Conservation (phyloP, 2,329 filamentous ascomycete species). For the Endoconidiophora laricicola region DNA sequence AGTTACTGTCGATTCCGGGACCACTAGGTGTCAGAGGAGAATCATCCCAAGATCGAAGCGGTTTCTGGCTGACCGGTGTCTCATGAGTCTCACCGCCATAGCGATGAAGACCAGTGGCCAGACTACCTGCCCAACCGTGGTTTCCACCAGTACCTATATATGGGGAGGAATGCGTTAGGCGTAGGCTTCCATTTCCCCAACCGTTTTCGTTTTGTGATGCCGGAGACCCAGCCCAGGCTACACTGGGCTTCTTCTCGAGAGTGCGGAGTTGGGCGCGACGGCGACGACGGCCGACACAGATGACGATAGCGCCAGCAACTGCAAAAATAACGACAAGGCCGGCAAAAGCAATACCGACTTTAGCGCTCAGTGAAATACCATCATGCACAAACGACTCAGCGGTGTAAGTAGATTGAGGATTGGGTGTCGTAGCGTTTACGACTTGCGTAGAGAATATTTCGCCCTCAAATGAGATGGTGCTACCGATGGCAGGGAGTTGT, state of each 20-base stretch:
- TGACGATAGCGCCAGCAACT: constrained; percentile 33
- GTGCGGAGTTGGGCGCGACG: constrained; percentile 34
- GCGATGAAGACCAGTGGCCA: not conserved
- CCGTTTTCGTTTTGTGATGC: constrained; percentile 21
- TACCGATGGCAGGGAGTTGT: constrained; percentile 31
- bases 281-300: constrained; percentile 39
- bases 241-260: constrained; percentile 22
- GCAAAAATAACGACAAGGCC: constrained; percentile 31
- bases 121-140: constrained; percentile 7
- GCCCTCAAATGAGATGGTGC: constrained; percentile 33
- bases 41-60: constrained; percentile 36
- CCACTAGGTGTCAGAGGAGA: constrained; percentile 25
- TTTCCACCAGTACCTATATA: not conserved
- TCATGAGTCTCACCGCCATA: constrained; percentile 18
- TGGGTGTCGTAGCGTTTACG: constrained; percentile 35
- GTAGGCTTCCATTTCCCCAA: constrained; percentile 19
- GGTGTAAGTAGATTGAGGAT: constrained; percentile 24
- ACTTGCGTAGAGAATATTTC: constrained; percentile 31
- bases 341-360: constrained; percentile 41
- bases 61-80: constrained; percentile 37
- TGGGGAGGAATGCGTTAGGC: not conserved
- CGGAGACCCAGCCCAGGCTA: constrained; percentile 5
- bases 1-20: no score
- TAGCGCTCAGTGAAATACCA: constrained; percentile 34
- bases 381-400: constrained; percentile 26